Percentiles rank a stretch among this genome's conserved stretches.
phyloP scores from a whole-genome alignment of 2,329 filamentous ascomycete genomes.

The Cordyceps militaris region DNA sequence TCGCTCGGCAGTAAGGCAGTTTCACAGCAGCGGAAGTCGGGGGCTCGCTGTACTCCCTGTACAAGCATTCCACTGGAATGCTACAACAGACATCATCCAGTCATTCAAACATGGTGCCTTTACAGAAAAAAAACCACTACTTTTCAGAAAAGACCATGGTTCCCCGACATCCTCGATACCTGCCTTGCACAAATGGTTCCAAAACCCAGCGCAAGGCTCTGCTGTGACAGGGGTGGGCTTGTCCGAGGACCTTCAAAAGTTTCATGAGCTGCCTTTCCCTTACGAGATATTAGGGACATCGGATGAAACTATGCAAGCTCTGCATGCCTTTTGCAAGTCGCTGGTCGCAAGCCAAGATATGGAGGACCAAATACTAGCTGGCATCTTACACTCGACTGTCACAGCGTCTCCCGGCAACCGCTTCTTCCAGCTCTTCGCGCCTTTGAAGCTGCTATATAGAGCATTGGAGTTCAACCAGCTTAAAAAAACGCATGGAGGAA shows the following conservation, averaged over 20 bases:
- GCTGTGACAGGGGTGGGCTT: constrained; percentile 50
- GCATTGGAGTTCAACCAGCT: constrained; percentile 41
- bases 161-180: constrained; percentile 24
- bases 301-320: constrained; percentile 13
- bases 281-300: constrained; percentile 31
- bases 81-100: constrained; percentile 23
- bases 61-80: background rate
- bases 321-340: constrained; percentile 24
- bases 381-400: constrained; percentile 24
- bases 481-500: constrained; percentile 16
- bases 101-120: constrained; percentile 50
- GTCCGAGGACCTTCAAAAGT: constrained; percentile 23
- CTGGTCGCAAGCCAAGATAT: constrained; percentile 21
- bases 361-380: constrained; percentile 25
- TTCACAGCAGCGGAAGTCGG: background rate
- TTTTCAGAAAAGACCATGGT: constrained; percentile 38
- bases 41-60: constrained; percentile 6
- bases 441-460: constrained; percentile 58
- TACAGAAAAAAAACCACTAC: constrained; percentile 39
- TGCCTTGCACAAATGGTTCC: constrained; percentile 7
- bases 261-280: constrained; percentile 27
- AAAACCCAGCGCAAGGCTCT: constrained; percentile 38
- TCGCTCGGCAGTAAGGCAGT: background rate
- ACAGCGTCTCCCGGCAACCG: constrained; percentile 19
- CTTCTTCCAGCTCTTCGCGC: constrained; percentile 53